Evolutionary conservation across 23 red algal species (phyloP), one percentile per base, ranked within the genome.

Genomic region (Gracilariopsis chorda): DNA sequence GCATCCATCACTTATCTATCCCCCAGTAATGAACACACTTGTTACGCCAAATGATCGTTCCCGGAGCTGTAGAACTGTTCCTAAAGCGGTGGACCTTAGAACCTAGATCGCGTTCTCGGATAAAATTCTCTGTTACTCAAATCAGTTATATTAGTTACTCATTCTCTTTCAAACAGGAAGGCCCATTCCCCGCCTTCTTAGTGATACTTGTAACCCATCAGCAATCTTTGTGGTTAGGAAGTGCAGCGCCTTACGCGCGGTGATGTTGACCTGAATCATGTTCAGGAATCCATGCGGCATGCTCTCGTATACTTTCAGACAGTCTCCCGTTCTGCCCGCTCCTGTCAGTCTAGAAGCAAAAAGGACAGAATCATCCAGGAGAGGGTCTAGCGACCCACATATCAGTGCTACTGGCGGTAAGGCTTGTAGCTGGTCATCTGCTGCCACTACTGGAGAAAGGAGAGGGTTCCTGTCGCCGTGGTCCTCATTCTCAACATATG

Each of bases 211-310:
- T 7, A 73, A 23, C 17, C 39, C 67, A 13, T 39, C 45, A 14
- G 77, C 78, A 35, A 92, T 92, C 23, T 28, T 36, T 9, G 55
- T 61, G 0, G 89, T 46, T 5, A 92, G 63, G 41, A 92, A 82
- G 8, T 74, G 89, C 75, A 82, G 30, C 27, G 68, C 89, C 28
- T 71, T 25, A 24, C 91, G 45, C 19, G 91, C 67, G 61, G 44
- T 61, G 34, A 62, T 37, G 43, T 72, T 87, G 11, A 87, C 88
- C 36, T 70, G 82, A 69, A 76, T 81, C 95, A 98, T 98, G 37
- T 94, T 94, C 56, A 98, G 68, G 45, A 98, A 98, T 47, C 95
- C 95, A 80, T 98, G 95, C 42, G 95, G 95, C 87, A 94, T 78
- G 19, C 62, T 68, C 6, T 93, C 78, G 36, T 49, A 93, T 27